Evolutionary conservation across 352 stramenopile genomes (phyloP).

Genomic region (Phytophthora idaei): DNA sequence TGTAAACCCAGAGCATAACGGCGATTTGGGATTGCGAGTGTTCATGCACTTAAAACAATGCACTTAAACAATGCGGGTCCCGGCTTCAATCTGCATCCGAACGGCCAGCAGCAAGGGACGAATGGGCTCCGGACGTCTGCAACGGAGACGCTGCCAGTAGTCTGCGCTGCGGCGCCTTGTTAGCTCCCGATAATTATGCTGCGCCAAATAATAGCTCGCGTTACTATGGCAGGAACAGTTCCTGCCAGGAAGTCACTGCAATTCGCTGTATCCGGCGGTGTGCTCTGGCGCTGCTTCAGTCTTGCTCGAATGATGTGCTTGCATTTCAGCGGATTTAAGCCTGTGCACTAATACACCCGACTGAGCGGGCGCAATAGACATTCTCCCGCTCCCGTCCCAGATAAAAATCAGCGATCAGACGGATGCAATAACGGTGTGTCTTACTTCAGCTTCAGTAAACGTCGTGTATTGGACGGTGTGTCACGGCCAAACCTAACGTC

Average conservation of each 20-base stretch:
- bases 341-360: not conserved
- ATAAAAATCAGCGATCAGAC: not conserved
- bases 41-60: too few species aligned
- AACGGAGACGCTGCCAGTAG: too few species aligned
- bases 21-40: too few species aligned
- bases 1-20: too few species aligned
- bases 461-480: conserved; percentile 11
- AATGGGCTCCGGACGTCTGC: too few species aligned
- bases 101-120: too few species aligned
- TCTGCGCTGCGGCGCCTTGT: too few species aligned
- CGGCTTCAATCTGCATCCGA: too few species aligned
- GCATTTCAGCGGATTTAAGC: conserved; percentile 25
- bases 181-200: too few species aligned
- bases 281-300: not conserved
- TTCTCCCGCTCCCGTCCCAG: not conserved
- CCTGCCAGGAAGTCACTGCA: not conserved
- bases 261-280: not conserved
- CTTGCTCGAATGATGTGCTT: conserved; percentile 7
- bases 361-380: too few species aligned
- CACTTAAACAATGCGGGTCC: too few species aligned
- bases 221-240: too few species aligned
- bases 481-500: conserved; percentile 6
- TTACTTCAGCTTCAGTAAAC: conserved; percentile 15
- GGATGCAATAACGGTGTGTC: not conserved
- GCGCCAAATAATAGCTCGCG: not conserved